phyloP scores from a whole-genome alignment of 371 early-diverging fungal species.

The Syncephalis plumigaleata region DNA sequence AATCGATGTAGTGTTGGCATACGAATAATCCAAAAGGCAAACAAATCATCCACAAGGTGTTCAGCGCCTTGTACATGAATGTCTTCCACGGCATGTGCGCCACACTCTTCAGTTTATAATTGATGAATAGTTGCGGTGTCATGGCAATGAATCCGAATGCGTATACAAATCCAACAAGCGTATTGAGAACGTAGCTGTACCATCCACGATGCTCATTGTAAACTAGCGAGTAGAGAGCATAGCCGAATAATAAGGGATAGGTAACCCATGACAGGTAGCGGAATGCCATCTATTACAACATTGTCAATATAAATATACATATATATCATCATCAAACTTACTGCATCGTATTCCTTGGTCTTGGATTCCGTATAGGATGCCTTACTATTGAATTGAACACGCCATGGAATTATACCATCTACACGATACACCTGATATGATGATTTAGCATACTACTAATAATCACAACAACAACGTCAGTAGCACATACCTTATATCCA shows the following conservation, averaged over 20 bases:
- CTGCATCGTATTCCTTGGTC: conserved; percentile 68
- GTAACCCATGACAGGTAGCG: conserved; percentile 61
- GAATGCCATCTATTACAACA: conserved; percentile 49
- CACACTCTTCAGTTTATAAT: conserved; percentile 79
- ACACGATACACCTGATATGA: conserved; percentile 8
- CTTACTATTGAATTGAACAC: conserved; percentile 13
- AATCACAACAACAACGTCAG: background rate
- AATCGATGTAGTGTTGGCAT: conserved; percentile 90
- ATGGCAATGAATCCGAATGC: conserved; percentile 82
- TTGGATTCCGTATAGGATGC: conserved; percentile 34
- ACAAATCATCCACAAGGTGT: conserved; percentile 92
- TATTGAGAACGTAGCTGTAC: conserved; percentile 80
- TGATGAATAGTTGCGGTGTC: conserved; percentile 89
- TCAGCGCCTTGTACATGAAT: conserved; percentile 85
- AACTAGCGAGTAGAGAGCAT: conserved; percentile 66
- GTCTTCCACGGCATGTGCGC: conserved; percentile 91
- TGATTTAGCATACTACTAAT: conserved; percentile 6
- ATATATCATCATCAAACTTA: background rate
- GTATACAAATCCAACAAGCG: conserved; percentile 73
- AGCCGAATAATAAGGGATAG: conserved; percentile 63
- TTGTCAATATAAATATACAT: background rate
- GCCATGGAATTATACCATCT: conserved; percentile 13
- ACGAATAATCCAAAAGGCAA: conserved; percentile 77
- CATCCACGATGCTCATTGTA: conserved; percentile 82
- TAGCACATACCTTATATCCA: conserved; percentile 33